These are phyloP conservation scores for Elongisporangium anandrum DNA, from an alignment of 352 stramenopile species.

Conservation along the genomic window DNA sequence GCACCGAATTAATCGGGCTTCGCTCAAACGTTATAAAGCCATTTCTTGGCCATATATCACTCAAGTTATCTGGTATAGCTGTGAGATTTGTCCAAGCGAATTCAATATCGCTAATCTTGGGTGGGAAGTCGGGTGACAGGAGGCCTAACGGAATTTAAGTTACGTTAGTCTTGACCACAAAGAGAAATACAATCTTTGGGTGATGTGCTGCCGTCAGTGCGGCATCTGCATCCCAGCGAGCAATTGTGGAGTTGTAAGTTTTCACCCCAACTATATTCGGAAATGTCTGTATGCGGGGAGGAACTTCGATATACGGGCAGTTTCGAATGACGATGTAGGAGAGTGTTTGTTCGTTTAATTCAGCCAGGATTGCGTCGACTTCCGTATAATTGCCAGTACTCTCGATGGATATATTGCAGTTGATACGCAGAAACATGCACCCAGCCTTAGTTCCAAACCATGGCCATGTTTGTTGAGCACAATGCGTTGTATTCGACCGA, in stretches of 20 bases:
- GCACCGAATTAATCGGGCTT: not conserved
- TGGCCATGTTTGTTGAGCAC: conserved; percentile 18
- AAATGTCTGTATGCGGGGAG: conserved; percentile 17
- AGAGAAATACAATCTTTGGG: conserved; percentile 18
- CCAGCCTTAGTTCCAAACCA: conserved; percentile 20
- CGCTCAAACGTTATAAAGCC: not conserved
- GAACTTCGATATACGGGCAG: conserved; percentile 23
- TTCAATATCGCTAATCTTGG: conserved; percentile 27
- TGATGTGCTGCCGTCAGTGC: conserved; percentile 19
- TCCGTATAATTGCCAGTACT: not conserved
- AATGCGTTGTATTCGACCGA: conserved; percentile 9
- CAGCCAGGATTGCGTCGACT: not conserved
- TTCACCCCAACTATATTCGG: conserved; percentile 21
- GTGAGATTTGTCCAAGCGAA: conserved; percentile 33
- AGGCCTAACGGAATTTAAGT: conserved; percentile 26
- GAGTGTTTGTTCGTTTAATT: conserved; percentile 3
- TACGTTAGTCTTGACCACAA: conserved; percentile 28
- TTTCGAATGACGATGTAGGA: conserved; percentile 28
- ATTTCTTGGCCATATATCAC: conserved; percentile 18
- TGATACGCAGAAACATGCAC: conserved; percentile 29
- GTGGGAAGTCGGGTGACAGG: conserved; percentile 24
- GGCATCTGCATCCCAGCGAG: conserved; percentile 15
- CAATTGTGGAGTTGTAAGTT: conserved; percentile 34
- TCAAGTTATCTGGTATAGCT: conserved; percentile 25
- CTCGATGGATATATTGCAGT: conserved; percentile 11